Evolutionary conservation across 257 asterid species (phyloP).

Genomic region (Anisodus tanguticus): DNA sequence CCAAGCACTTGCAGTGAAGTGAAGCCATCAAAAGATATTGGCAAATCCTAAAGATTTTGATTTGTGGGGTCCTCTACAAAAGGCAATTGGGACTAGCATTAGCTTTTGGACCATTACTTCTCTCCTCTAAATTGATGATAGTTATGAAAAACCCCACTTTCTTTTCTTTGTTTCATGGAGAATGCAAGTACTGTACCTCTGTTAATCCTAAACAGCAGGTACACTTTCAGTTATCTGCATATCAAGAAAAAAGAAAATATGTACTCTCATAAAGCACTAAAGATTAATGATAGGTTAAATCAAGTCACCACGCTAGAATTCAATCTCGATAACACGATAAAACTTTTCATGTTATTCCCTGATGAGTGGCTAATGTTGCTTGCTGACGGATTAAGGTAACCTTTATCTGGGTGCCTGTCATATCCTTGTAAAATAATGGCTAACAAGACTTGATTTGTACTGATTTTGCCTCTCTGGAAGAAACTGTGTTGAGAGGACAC

Average conservation of each 20-base stretch:
- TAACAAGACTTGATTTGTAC: background rate
- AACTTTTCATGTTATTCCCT: background rate
- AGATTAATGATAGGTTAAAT: background rate
- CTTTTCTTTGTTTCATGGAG: background rate
- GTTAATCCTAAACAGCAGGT: background rate
- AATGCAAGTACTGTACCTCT: background rate
- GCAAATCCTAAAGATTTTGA: slow-evolving; percentile 32
- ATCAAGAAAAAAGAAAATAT: background rate
- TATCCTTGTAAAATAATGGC: background rate
- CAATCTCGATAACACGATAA: background rate
- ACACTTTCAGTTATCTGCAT: background rate
- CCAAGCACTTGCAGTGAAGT: slow-evolving; percentile 16
- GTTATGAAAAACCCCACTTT: background rate
- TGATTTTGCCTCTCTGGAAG: background rate
- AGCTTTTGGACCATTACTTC: background rate
- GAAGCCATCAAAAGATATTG: slow-evolving; percentile 26
- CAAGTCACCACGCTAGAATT: background rate
- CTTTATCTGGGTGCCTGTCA: background rate
- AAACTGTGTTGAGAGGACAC: background rate
- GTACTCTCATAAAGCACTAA: background rate
- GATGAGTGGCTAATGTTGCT: slow-evolving; percentile 10
- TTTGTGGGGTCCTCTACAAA: slow-evolving; percentile 28
- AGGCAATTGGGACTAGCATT: slow-evolving; percentile 3
- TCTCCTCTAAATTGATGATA: slow-evolving; percentile 4
- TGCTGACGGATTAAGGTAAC: background rate